Percentiles rank a stretch among this genome's conserved stretches.
phyloP scores from a whole-genome alignment of 2,329 filamentous ascomycete genomes.

The Ophiostoma ulmi region DNA sequence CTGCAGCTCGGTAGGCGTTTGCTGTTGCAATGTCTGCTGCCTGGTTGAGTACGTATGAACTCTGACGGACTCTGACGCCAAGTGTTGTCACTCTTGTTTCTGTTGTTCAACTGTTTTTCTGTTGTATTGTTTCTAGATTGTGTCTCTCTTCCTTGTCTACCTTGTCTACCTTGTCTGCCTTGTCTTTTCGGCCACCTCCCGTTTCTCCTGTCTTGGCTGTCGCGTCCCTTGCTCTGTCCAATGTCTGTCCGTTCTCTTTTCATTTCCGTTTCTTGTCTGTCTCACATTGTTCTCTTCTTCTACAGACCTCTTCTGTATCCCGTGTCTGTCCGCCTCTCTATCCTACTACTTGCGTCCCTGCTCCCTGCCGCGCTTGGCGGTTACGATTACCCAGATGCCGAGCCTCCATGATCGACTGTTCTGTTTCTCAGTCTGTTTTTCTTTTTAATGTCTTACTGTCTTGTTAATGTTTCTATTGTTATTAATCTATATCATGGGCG shows the following conservation, averaged over 20 bases:
- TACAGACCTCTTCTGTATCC: not conserved
- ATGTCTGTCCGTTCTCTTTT: not conserved
- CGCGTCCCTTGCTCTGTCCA: not conserved
- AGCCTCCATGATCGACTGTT: conserved; percentile 5
- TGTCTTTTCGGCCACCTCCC: too few relatives aligned
- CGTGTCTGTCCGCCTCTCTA: not conserved
- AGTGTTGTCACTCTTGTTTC: not conserved
- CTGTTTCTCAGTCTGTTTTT: not conserved
- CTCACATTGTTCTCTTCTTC: not conserved
- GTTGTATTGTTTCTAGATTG: not conserved
- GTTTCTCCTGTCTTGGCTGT: conserved; percentile 8
- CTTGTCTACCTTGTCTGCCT: too few relatives aligned
- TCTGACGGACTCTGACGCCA: not conserved
- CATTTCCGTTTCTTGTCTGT: conserved; percentile 10
- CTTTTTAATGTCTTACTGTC: not conserved
- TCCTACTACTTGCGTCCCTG: not conserved
- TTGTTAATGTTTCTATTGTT: not conserved
- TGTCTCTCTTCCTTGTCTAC: not conserved
- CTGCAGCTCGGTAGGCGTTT: not conserved
- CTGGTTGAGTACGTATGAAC: not conserved
- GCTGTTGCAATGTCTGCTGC: not conserved
- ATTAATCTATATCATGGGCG: not conserved
- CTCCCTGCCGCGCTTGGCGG: conserved; percentile 1
- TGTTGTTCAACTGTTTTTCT: not conserved
- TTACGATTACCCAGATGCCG: conserved; percentile 7